phyloP scores from a whole-genome alignment of 768 basidiomycete genomes.

The Suillus americanus region DNA sequence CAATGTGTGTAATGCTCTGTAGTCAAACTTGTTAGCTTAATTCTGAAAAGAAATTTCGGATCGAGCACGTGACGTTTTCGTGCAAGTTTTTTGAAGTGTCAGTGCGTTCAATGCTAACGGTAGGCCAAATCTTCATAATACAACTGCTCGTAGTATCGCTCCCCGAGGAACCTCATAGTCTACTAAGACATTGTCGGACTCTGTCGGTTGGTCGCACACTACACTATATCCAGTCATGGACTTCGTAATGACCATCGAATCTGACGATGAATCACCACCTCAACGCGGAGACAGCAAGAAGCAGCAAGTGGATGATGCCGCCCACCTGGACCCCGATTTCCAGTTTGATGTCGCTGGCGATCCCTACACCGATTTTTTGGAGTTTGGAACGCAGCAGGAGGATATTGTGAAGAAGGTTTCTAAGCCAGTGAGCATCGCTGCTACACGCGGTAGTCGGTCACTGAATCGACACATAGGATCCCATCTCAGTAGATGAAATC shows the following conservation, averaged over 20 bases:
- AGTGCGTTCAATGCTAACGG: no score
- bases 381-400: constrained; percentile 37
- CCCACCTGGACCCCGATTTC: constrained; percentile 77
- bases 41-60: neutral
- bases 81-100: neutral
- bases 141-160: neutral
- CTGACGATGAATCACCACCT: constrained; percentile 62
- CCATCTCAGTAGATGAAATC: constrained; percentile 91
- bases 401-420: constrained; percentile 63
- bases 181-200: neutral
- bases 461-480: constrained; percentile 43
- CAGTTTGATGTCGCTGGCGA: constrained; percentile 78
- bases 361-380: constrained; percentile 58
- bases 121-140: neutral
- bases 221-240: constrained; percentile 37
- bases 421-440: constrained; percentile 52
- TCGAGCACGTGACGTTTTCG: neutral
- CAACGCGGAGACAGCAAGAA: constrained; percentile 21
- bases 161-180: neutral
- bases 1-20: neutral
- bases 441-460: neutral
- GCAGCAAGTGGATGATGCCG: constrained; percentile 46
- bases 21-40: neutral
- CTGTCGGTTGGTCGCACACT: neutral
- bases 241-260: constrained; percentile 84